Conservation (phyloP, 1,139 yeast species). For the Spencermartinsiella ligniputridi region DNA sequence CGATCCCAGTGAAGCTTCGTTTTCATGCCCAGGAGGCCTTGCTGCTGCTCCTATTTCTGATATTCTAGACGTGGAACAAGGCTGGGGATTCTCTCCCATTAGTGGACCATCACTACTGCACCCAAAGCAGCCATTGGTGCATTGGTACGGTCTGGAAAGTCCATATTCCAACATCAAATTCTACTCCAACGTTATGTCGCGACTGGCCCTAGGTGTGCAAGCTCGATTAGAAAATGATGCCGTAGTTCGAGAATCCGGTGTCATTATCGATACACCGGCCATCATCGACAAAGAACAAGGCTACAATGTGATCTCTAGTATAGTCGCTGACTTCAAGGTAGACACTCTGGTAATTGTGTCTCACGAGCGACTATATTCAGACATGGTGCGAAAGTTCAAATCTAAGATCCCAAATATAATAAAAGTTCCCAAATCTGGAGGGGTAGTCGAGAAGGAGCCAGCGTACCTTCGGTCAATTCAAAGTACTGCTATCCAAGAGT, state of each 20-base stretch:
- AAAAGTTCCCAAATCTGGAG: conserved; percentile 68
- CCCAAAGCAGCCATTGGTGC: conserved; percentile 83
- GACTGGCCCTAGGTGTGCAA: conserved; percentile 55
- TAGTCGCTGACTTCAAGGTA: conserved; percentile 57
- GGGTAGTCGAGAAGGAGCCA: conserved; percentile 72
- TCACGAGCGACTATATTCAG: conserved; percentile 53
- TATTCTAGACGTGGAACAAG: conserved; percentile 71
- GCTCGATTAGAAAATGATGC: conserved; percentile 58
- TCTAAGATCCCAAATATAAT: conserved; percentile 43
- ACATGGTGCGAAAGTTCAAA: conserved; percentile 53
- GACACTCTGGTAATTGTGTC: conserved; percentile 38
- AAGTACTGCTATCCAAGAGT: conserved; percentile 73
- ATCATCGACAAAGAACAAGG: conserved; percentile 36
- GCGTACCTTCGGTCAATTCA: conserved; percentile 64
- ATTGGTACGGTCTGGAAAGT: conserved; percentile 68
- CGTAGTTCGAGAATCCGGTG: conserved; percentile 52
- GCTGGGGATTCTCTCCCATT: conserved; percentile 81
- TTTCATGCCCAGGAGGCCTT: conserved; percentile 78
- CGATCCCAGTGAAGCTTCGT: conserved; percentile 76
- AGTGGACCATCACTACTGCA: conserved; percentile 83
- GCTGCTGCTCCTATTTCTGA: conserved; percentile 84
- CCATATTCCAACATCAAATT: conserved; percentile 55
- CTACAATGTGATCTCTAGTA: conserved; percentile 50
- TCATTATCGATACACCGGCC: conserved; percentile 77
- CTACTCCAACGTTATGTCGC: conserved; percentile 52